A percentile compares a stretch with the other conserved stretches of the same genome.
Conservation (phyloP, 371 early-diverging fungal species). For the Lichtheimia ornata region DNA sequence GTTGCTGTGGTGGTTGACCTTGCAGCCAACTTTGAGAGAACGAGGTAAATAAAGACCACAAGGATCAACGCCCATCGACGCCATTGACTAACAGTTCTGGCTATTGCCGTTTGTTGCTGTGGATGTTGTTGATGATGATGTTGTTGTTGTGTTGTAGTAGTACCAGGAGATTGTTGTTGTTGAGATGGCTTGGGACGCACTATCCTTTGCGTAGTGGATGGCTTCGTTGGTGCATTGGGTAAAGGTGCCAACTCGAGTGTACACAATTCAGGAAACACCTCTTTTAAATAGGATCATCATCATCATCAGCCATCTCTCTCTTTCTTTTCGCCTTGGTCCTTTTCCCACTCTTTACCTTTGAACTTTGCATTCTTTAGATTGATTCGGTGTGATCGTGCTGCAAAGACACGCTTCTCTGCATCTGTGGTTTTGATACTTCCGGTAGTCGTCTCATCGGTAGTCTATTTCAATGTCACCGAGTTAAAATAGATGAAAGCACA, state of each 20-base stretch:
- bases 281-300: constrained; percentile 30
- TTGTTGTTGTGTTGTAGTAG: constrained; percentile 8
- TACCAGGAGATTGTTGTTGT: constrained; percentile 8
- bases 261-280: constrained; percentile 80
- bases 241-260: constrained; percentile 53
- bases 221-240: constrained; percentile 30
- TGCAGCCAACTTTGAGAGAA: constrained; percentile 43
- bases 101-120: constrained; percentile 25
- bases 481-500: too few species aligned
- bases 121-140: constrained; percentile 24
- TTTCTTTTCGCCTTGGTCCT: neutral
- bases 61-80: constrained; percentile 59
- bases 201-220: constrained; percentile 14
- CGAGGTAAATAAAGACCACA: constrained; percentile 54
- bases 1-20: constrained; percentile 27
- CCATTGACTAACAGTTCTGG: constrained; percentile 48
- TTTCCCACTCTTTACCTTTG: constrained; percentile 55
- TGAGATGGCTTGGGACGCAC: constrained; percentile 8
- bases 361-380: constrained; percentile 78
- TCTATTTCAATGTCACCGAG: constrained; percentile 20
- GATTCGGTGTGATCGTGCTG: constrained; percentile 76
- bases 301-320: neutral
- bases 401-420: constrained; percentile 76
- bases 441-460: constrained; percentile 87
- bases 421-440: constrained; percentile 84